A percentile compares a stretch with the other conserved stretches of the same genome.
Evolutionary conservation across 495 filamentous ascomycete genomes (phyloP).

Genomic region (Sordaria brevicollis): DNA sequence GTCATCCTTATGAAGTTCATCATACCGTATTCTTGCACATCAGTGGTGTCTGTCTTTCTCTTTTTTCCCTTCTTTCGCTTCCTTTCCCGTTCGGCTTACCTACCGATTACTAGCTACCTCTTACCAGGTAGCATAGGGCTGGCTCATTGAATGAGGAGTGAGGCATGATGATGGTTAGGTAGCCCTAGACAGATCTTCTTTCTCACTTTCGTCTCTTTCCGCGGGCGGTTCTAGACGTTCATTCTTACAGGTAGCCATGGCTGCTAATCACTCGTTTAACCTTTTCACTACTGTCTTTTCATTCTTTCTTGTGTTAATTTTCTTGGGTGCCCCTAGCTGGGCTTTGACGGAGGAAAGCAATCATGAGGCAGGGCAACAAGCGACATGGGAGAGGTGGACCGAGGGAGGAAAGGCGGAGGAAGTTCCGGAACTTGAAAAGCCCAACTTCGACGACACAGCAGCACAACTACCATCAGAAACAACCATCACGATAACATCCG

Average conservation of each 20-base stretch:
- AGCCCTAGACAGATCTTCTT: background rate
- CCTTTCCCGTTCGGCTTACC: background rate
- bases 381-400: background rate
- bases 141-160: background rate
- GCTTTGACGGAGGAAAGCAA: constrained; percentile 6
- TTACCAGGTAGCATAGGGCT: background rate
- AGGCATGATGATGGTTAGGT: background rate
- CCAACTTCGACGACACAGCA: background rate
- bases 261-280: constrained; percentile 1
- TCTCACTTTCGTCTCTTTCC: background rate
- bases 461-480: background rate
- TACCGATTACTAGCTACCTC: background rate
- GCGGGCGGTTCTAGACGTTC: background rate
- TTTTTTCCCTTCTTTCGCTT: background rate
- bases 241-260: constrained; percentile 2
- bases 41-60: background rate
- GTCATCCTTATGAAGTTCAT: background rate
- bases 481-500: background rate
- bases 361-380: background rate
- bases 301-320: background rate
- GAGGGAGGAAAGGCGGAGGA: background rate
- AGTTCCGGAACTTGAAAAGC: background rate
- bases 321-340: constrained; percentile 14
- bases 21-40: background rate
- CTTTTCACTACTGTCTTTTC: constrained; percentile 4